A percentile compares a stretch with the other conserved stretches of the same genome.
These are phyloP conservation scores for Hyphodiscus sp. DNA, from an alignment of 2,329 filamentous ascomycete genomes.

Conservation along the genomic window DNA sequence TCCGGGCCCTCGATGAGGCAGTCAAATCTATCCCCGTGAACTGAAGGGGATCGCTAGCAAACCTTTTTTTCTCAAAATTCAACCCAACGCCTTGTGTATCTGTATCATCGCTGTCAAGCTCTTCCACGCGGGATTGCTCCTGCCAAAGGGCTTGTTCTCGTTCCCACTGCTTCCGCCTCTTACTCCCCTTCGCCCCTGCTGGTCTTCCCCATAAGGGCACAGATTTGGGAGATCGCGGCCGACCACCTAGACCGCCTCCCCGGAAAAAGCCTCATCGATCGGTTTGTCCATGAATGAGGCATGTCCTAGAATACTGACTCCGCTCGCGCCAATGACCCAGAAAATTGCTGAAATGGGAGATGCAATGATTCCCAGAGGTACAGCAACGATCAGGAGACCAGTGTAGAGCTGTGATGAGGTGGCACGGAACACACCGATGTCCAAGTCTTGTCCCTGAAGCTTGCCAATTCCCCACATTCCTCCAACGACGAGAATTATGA, in stretches of 20 bases:
- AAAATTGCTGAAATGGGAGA: slow-evolving; percentile 80
- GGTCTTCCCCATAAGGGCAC: slow-evolving; percentile 99
- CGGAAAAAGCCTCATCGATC: slow-evolving; percentile 99
- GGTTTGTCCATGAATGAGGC: slow-evolving; percentile 96
- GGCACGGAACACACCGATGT: slow-evolving; percentile 74
- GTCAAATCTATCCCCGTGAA: slow-evolving; percentile 56
- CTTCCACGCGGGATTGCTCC: slow-evolving; percentile 50
- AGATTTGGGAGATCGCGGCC: slow-evolving; percentile 96
- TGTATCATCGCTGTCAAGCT: slow-evolving; percentile 54
- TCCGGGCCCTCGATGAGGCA: slow-evolving; percentile 22
- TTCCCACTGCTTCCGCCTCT: slow-evolving; percentile 47
- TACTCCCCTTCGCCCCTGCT: slow-evolving; percentile 78
- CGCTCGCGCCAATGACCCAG: slow-evolving; percentile 94
- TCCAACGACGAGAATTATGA: slow-evolving; percentile 78
- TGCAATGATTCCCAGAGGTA: slow-evolving; percentile 79
- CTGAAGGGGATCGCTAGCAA: slow-evolving; percentile 53
- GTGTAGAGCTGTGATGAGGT: slow-evolving; percentile 94
- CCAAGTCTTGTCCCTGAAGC: slow-evolving; percentile 80
- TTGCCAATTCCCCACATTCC: slow-evolving; percentile 91
- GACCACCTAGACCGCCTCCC: slow-evolving; percentile 99
- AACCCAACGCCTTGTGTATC: slow-evolving; percentile 50
- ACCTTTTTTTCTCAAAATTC: slow-evolving; percentile 41
- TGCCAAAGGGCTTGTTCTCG: slow-evolving; percentile 44
- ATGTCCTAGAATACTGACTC: slow-evolving; percentile 90
- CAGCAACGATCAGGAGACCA: slow-evolving; percentile 70